Base-by-base conservation (phyloP, 2,329 filamentous ascomycete species). In the Cordyceps fumosorosea region DNA sequence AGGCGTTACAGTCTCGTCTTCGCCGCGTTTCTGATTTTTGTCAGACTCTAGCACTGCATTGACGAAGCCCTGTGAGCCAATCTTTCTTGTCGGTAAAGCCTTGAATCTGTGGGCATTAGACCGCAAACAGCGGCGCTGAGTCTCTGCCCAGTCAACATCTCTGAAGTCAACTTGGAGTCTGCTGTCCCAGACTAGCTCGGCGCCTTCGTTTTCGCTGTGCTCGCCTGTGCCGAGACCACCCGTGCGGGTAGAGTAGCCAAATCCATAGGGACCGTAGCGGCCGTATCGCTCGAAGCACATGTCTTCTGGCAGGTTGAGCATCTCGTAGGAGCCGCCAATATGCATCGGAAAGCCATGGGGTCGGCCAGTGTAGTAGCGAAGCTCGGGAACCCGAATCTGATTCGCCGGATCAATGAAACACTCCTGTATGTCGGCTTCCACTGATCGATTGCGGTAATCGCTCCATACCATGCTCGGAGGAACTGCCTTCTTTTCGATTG, bases 261-360 rank as follows among this genome's bases (percentile, higher is more conserved):
- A 85, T 0, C 93, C 93, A 68, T 99, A 99, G 0, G 93, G 90
- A 0, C 91, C 93, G 34, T 95, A 84, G 65, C 92, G 84, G 3
- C 93, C 93, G 71, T 90, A 96, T 2, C 95, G 84, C 67, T 99
- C 95, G 71, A 96, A 97, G 76, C 95, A 99, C 53, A 97, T 84
- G 69, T 96, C 89, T 66, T 96, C 85, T 20, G 89, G 85, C 42
- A 98, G 78, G 0, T 87, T 88, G 14, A 98, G 76, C 47, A 93
- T 74, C 11, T 92, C 86, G 69, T 96, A 93, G 0, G 91, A 96
- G n/a, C 95, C 95, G 70, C 93, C 84, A 2, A 90, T 84, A 63
- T 91, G 84, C 55, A 95, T 85, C 0, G 95, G 95, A 72, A 96
- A 96, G 1, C 93, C 93, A 63, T 84, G 81, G 0, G 92, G 89